Percentiles rank a stretch among this genome's conserved stretches.
Conservation (phyloP, 345 rosid genomes). For the Eucalyptus guilfoylei region DNA sequence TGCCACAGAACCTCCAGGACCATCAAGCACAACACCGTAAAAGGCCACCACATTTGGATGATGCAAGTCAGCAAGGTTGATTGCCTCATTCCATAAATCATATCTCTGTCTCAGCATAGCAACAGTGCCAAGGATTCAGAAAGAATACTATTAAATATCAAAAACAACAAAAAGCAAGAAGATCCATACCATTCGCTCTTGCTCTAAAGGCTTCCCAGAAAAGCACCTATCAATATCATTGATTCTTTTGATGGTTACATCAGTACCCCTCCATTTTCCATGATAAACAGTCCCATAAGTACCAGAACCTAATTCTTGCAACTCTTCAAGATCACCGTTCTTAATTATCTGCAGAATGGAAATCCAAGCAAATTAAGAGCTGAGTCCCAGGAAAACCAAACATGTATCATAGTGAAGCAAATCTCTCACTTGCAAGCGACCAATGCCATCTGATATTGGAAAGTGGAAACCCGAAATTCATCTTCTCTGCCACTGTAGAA, state of each 20-base stretch:
- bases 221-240: slow-evolving; percentile 33
- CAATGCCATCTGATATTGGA: slow-evolving; percentile 42
- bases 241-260: slow-evolving; percentile 49
- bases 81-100: slow-evolving; percentile 77
- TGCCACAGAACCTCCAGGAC: too few relatives aligned
- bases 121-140: not conserved
- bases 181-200: slow-evolving; percentile 46
- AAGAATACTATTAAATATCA: not conserved
- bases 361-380: not conserved
- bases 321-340: slow-evolving; percentile 47
- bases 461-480: slow-evolving; percentile 32
- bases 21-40: too few relatives aligned
- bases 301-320: slow-evolving; percentile 51
- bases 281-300: slow-evolving; percentile 67
- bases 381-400: not conserved
- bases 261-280: slow-evolving; percentile 70
- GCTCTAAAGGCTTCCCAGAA: slow-evolving; percentile 51
- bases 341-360: slow-evolving; percentile 18
- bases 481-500: slow-evolving; percentile 25
- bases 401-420: not conserved
- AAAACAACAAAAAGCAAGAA: not conserved
- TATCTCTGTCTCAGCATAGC: slow-evolving; percentile 21
- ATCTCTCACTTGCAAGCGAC: slow-evolving; percentile 49
- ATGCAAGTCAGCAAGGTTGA: slow-evolving; percentile 66
- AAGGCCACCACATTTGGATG: slow-evolving; percentile 75